Base-by-base conservation (phyloP, 768 basidiomycete species). In the Agrocybe pediades region DNA sequence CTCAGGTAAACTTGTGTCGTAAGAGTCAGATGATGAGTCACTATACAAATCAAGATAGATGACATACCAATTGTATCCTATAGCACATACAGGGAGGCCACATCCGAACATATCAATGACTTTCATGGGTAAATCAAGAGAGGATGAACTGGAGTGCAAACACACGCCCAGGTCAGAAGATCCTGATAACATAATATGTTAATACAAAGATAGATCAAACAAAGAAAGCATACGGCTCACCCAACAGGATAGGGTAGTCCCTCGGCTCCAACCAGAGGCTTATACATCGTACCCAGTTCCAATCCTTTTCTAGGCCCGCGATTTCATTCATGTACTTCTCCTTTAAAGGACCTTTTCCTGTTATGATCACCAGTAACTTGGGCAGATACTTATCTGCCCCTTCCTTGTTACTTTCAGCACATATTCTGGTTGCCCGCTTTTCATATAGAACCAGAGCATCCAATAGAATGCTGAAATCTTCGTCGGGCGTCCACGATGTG, bases 71-170 rank as follows among this genome's bases (percentile, higher is more conserved):
- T 78, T 72, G 65, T 96, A 99, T 45, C 86, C 78, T 2, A 94
- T 78, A 0, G 97, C 95, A 56, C 95, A 90, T 7, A 98, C 97
- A 0, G 96, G 96, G 51, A 98, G 75, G 4, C 88, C 88, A 61
- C 95, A 98, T 3, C 97, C 97, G 73, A 98, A 98, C 96, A 98
- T 98, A 68, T 99, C 97, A 6, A 99, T 94, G 4, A 99, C 86
- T 70, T 99, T 99, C 97, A 99, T 99, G 2, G 97, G 97, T 50
- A 99, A 74, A 70, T 99, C 97, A 52, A 95, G 72, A 1, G 83
- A 89, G 2, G 92, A 95, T 0, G 92, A 93, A 68, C 92, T 95
- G 5, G 85, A 83, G 72, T 99, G 97, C 46, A 99, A 72, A 56
- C 86, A 94, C 53, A 98, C 81, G 2, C 97, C 97, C 36, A 99